Evolutionary conservation across 2,329 filamentous ascomycete species (phyloP), one percentile per base, ranked within the genome.

Genomic region (Ceratocystis smalleyi): DNA sequence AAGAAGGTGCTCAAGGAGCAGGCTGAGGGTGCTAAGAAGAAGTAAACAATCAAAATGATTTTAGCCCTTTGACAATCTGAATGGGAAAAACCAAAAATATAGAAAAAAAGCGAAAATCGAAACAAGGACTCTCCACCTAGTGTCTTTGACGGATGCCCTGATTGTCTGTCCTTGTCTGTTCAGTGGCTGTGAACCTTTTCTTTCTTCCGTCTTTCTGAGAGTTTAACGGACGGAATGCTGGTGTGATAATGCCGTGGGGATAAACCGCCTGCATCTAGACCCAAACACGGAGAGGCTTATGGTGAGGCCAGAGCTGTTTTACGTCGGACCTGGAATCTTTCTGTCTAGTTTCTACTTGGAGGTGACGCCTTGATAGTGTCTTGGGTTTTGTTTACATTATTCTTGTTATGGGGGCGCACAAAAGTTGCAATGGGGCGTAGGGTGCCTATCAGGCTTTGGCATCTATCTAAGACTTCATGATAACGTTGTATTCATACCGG

Each of bases 1-100:
- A 99, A 99, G 91, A 99, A 99, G 89, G 94, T 99, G 74, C 85
- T 97, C 77, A 96, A 96, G 88, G 92, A 97, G 84, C 89, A 95
- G 82, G 88, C 89, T 83, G 88, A 78, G 74, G 76, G 79, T 74
- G 77, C 81, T 73, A 85, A 82, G 78, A 84, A 84, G 81, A 84
- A 84, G 81, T 84, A 88, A 84, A 81, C 70, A 79, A 78, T 67
- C 67, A 64, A 68, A 69, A 69, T 68, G 67, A 67, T 66, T 64
- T 57, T 61, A 61, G 60, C 49, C 63, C 45, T 66, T 51, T 66
- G 61, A 43, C 55, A 54, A 59, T 32, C 51, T 30, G 32, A 55
- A 55, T 47, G 43, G 63, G 59, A 65, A 54, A 47, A 55, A 61
- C 49, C 55, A 27, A 65, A 47, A 62, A 62, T 57, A 59, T 59